Conservation (phyloP, 176 grass and related monocot species). For the Phoenix roebelenii region DNA sequence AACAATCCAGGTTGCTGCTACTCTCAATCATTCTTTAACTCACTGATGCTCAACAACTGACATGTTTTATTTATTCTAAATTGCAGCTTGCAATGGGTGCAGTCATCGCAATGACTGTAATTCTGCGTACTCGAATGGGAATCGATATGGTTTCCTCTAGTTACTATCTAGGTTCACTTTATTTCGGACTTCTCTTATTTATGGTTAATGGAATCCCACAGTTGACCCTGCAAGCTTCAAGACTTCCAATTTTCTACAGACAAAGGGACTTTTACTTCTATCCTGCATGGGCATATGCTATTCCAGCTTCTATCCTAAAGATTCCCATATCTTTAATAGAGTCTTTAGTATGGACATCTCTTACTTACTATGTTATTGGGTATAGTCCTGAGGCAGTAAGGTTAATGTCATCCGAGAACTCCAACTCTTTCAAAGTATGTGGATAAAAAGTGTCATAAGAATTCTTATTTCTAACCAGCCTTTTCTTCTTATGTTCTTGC, state of each 20-base stretch:
- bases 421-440: no score
- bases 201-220: constrained; percentile 9
- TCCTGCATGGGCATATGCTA: constrained; percentile 8
- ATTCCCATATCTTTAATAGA: constrained; percentile 3
- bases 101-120: constrained; percentile 51
- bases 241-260: not conserved
- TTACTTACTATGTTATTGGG: constrained; percentile 6
- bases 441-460: no score
- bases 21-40: not conserved
- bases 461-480: no score
- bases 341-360: not conserved
- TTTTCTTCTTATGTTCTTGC: not conserved
- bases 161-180: constrained; percentile 25
- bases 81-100: constrained; percentile 47
- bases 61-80: not conserved
- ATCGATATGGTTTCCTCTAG: constrained; percentile 45
- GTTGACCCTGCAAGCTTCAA: not conserved
- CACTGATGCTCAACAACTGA: constrained; percentile 6
- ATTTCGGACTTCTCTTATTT: not conserved
- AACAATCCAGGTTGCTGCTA: constrained; percentile 7
- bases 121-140: constrained; percentile 45
- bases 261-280: constrained; percentile 13
- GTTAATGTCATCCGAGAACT: not conserved
- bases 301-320: not conserved
- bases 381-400: constrained; percentile 8